Evolutionary conservation across 768 basidiomycete genomes (phyloP).

Genomic region (Imleria badia): DNA sequence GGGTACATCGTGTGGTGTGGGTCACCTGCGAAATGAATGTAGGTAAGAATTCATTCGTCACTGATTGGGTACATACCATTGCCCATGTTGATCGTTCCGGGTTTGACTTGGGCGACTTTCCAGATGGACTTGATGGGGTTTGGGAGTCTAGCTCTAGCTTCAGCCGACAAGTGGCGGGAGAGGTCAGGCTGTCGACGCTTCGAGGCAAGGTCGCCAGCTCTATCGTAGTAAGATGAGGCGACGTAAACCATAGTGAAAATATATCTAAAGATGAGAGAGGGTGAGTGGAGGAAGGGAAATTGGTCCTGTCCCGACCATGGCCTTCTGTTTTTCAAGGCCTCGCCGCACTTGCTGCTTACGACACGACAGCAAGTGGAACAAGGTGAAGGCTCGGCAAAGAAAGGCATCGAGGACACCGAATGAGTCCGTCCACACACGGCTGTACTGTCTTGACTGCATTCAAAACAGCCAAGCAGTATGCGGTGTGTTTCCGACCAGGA

Average conservation of each 20-base stretch:
- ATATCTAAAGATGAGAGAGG: not conserved
- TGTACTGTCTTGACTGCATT: not conserved
- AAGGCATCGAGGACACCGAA: not conserved
- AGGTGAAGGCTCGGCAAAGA: not conserved
- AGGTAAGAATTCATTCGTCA: not conserved
- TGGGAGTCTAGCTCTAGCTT: slow-evolving; percentile 33
- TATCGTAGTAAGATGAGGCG: slow-evolving; percentile 14
- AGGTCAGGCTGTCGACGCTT: slow-evolving; percentile 32
- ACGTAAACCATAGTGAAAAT: slow-evolving; percentile 26
- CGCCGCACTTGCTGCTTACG: slow-evolving; percentile 6
- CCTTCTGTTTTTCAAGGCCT: slow-evolving; percentile 13
- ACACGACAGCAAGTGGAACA: not conserved
- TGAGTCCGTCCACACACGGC: not conserved
- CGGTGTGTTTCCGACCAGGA: not conserved
- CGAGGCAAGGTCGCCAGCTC: slow-evolving; percentile 6
- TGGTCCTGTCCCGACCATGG: not conserved
- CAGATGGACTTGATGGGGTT: slow-evolving; percentile 40
- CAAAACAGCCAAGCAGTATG: not conserved
- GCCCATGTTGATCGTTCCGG: slow-evolving; percentile 38
- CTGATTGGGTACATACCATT: slow-evolving; percentile 25
- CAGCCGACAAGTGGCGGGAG: slow-evolving; percentile 35
- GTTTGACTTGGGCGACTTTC: slow-evolving; percentile 35
- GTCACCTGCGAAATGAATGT: slow-evolving; percentile 25
- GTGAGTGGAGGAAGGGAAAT: not conserved
- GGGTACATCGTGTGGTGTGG: slow-evolving; percentile 37